These are phyloP conservation scores for Penicillium subrubescens DNA, from an alignment of 495 filamentous ascomycete genomes.

Conservation along the genomic window DNA sequence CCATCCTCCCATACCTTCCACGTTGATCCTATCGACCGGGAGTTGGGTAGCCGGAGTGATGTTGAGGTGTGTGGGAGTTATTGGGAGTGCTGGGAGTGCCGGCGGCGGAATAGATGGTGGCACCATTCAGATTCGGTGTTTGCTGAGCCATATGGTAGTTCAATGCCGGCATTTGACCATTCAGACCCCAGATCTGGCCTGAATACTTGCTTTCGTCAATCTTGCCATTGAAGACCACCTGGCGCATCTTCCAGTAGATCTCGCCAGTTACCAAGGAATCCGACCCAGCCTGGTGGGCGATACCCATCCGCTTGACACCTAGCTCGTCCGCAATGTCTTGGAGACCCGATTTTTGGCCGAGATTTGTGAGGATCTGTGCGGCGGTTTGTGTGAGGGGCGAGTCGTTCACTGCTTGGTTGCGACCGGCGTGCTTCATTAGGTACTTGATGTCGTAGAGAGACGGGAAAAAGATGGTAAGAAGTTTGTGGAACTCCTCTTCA, in stretches of 20 bases:
- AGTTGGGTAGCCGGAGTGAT: conserved; percentile 57
- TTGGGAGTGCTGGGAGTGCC: conserved; percentile 76
- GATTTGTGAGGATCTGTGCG: conserved; percentile 69
- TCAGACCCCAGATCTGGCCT: conserved; percentile 88
- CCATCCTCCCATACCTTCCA: conserved; percentile 10
- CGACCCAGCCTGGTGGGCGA: conserved; percentile 86
- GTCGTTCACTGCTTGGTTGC: conserved; percentile 61
- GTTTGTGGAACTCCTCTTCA: conserved; percentile 80
- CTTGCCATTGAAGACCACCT: conserved; percentile 79
- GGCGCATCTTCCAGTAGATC: conserved; percentile 86
- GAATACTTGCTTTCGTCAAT: conserved; percentile 74
- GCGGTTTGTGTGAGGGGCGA: conserved; percentile 62
- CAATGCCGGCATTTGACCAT: conserved; percentile 57
- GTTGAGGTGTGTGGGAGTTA: conserved; percentile 59
- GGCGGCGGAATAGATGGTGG: conserved; percentile 55
- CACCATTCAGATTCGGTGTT: conserved; percentile 60
- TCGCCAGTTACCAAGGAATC: conserved; percentile 91
- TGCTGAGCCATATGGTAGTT: conserved; percentile 48
- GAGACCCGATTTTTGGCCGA: conserved; percentile 83
- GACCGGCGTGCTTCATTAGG: conserved; percentile 84
- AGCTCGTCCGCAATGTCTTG: conserved; percentile 93
- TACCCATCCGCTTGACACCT: conserved; percentile 81
- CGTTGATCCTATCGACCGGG: conserved; percentile 53
- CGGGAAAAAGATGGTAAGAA: conserved; percentile 89
- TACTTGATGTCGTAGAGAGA: conserved; percentile 95